Evolutionary conservation across 306 rosid species (phyloP), one percentile per base, ranked within the genome.

Genomic region (Quercus glauca): DNA sequence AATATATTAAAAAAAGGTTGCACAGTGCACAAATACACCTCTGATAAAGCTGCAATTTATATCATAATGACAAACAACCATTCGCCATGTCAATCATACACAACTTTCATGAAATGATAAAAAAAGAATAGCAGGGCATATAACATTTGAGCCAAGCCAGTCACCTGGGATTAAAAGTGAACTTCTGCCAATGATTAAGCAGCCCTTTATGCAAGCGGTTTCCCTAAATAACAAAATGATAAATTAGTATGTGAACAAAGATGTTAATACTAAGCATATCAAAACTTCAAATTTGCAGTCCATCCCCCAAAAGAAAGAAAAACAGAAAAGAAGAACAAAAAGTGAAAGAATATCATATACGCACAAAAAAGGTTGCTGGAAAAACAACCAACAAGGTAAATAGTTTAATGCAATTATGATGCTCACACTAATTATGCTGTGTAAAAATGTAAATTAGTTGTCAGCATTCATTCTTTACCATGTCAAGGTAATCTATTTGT

Each of bases 151-250:
- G 69, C 70, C 56, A 80, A 78, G 82, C 65, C 78, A 75, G 69
- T 76, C 91, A 93, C 98, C 99, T 96, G 67, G 99, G 99, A 88
- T 95, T 95, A 78, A 95, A 95, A 69, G 98, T 90, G 82, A 86
- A 92, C 88, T 90, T 95, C 75, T 92, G 97, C 99, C 99, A 92
- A 87, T 95, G 99, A 84, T 35, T 85, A 80, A 89, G 87, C 63
- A 95, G 88, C 83, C 89, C 93, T 87, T 92, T 95, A 88, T 95
- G 93, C 87, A 95, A 85, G 85, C 99, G 97, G 53, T 89, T 92
- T 65, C 98, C 99, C 98, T 96, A 78, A 73, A 82, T 80, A 76
- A 73, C 59, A 75, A 43, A 21, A 59, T 19, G 23, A 68, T 74
- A 37, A 84, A 73, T 73, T 65, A 55, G 76, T 77, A 85, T 43